These are phyloP conservation scores for Linnemannia zychae DNA, from an alignment of 192 early-diverging fungal species.

Conservation along the genomic window DNA sequence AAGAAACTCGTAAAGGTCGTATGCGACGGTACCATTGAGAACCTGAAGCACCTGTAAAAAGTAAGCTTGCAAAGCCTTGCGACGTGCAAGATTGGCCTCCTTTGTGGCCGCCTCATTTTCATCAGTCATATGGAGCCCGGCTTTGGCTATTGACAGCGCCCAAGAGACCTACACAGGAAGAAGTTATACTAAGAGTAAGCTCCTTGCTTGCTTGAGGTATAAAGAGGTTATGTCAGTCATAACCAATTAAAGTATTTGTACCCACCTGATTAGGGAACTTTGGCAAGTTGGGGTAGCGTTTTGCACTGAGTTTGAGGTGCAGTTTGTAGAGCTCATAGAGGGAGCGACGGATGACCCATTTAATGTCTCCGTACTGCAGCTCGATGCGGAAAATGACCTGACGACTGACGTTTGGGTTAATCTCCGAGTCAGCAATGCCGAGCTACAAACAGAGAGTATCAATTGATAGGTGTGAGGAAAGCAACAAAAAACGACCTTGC, in stretches of 20 bases:
- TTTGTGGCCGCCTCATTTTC: slow-evolving; percentile 34
- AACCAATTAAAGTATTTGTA: neutral
- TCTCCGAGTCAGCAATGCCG: slow-evolving; percentile 62
- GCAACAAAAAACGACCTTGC: neutral
- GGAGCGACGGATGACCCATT: slow-evolving; percentile 79
- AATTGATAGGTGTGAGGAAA: neutral
- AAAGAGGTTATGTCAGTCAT: neutral
- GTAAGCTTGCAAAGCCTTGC: slow-evolving; percentile 72
- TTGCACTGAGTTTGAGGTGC: slow-evolving; percentile 72
- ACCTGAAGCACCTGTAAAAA: slow-evolving; percentile 68
- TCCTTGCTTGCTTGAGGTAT: neutral
- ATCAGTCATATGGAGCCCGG: slow-evolving; percentile 6
- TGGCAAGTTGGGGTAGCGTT: slow-evolving; percentile 53
- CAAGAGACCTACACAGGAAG: slow-evolving; percentile 40
- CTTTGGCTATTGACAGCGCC: slow-evolving; percentile 34
- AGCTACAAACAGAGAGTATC: slow-evolving; percentile 47
- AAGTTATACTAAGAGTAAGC: neutral
- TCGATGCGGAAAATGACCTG: slow-evolving; percentile 78
- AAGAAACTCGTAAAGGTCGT: slow-evolving; percentile 83
- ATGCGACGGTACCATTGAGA: slow-evolving; percentile 72
- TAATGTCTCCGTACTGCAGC: slow-evolving; percentile 81
- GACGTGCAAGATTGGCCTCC: slow-evolving; percentile 63
- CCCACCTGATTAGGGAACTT: slow-evolving; percentile 51
- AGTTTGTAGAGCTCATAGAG: slow-evolving; percentile 77
- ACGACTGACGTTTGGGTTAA: slow-evolving; percentile 41